Percentiles rank a stretch among this genome's conserved stretches.
Conservation (phyloP, 495 filamentous ascomycete species). For the Penicillium diatomitis region DNA sequence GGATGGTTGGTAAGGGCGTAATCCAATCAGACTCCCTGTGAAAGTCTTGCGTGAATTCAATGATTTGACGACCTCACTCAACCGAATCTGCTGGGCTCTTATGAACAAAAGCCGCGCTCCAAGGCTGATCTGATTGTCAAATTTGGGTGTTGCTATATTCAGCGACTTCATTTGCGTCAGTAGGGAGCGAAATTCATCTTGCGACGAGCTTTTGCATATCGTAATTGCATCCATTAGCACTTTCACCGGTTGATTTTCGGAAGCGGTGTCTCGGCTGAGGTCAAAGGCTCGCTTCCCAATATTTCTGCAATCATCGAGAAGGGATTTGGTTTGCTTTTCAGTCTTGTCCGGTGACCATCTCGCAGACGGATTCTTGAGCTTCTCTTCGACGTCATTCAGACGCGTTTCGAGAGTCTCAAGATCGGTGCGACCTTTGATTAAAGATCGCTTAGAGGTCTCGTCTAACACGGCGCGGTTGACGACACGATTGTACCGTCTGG, state of each 20-base stretch:
- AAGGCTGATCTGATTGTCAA: constrained; percentile 6
- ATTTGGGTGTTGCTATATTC: neutral
- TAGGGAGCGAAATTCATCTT: neutral
- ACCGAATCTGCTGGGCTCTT: neutral
- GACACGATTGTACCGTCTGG: constrained; percentile 10
- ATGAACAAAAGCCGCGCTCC: constrained; percentile 3
- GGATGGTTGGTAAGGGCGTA: neutral
- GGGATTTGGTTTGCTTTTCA: neutral
- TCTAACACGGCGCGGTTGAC: constrained; percentile 10
- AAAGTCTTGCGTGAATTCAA: neutral
- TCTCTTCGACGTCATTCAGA: neutral
- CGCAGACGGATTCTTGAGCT: neutral
- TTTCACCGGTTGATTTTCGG: constrained; percentile 8
- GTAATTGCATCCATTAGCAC: constrained; percentile 7
- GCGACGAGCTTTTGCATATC: neutral
- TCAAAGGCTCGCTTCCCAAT: neutral
- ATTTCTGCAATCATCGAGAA: neutral
- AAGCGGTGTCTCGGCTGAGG: constrained; percentile 1
- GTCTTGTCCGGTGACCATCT: neutral
- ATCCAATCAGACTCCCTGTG: neutral
- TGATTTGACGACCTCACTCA: neutral
- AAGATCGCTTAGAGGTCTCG: constrained; percentile 6
- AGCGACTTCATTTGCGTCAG: neutral
- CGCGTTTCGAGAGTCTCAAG: constrained; percentile 4
- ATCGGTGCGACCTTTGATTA: constrained; percentile 4